Evolutionary conservation across 1,139 yeast genomes (phyloP), one percentile per base, ranked within the genome.

Genomic region (Diutina rugosa): DNA sequence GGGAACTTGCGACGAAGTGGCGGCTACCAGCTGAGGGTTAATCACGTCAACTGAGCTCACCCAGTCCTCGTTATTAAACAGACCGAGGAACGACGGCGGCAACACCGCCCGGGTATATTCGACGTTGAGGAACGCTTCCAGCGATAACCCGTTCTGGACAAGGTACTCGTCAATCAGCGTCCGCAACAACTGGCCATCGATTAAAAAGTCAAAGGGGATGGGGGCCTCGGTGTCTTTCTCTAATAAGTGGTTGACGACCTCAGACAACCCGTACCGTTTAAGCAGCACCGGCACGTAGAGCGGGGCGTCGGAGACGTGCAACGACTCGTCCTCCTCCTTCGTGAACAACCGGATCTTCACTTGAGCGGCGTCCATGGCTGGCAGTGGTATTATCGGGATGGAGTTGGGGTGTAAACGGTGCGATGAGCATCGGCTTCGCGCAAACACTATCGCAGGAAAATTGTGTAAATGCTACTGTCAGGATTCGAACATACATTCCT

Each of bases 11-110:
- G 78, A 72, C 16, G 68, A 59, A 4, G 67, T 61, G 7, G 66
- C 72, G 14, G 69, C 64, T 30, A 57, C 56, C 28, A 72, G 66
- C 58, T 62, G 62, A 8, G 72, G 65, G 62, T 74, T 72, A 59
- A 73, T 70, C 14, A 44, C 55, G 65, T 83, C 82, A 53, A 91
- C 78, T 0, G 95, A 80, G 9, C 97, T 87, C 44, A 95, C 83
- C 99, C 99, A 93, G 71, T 93, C 99, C 61, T 91, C 97, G 66
- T 91, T 91, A 64, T 85, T 82, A 70, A 85, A 93, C 55, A 96
- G 85, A 10, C 96, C 90, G 61, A 90, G 76, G 66, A 83, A 91
- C 48, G 93, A 84, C 14, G 99, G 99, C 26, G 99, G 99, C 58
- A 91, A 78, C 52, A 91, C 88, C 0, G 97, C 91, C 62, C 96